Percentiles rank a stretch among this genome's conserved stretches.
These are phyloP conservation scores for Trametes punicea DNA, from an alignment of 768 basidiomycete genomes.

Conservation along the genomic window DNA sequence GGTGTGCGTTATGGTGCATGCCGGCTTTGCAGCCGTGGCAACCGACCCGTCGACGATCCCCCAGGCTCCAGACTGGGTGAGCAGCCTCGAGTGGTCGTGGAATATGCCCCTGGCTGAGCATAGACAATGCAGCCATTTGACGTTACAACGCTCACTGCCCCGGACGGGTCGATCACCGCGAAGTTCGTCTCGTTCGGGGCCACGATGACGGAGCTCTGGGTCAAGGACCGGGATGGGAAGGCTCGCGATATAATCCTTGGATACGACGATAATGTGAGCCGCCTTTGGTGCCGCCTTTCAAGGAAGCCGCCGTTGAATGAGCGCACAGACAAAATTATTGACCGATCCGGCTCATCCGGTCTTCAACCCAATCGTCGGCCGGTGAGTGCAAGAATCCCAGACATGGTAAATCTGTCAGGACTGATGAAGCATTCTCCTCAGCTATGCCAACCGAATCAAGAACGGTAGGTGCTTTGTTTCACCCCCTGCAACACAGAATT, in stretches of 20 bases:
- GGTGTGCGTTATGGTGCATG: neutral
- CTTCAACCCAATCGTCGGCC: slow-evolving; percentile 33
- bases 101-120: neutral
- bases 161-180: slow-evolving; percentile 55
- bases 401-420: no score
- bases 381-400: slow-evolving; percentile 4
- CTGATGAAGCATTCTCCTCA: slow-evolving; percentile 31
- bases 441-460: slow-evolving; percentile 53
- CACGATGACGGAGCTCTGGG: slow-evolving; percentile 53
- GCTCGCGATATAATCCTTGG: slow-evolving; percentile 53
- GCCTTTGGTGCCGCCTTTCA: neutral
- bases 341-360: slow-evolving; percentile 48
- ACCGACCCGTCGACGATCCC: neutral
- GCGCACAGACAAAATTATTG: slow-evolving; percentile 36
- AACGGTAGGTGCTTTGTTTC: slow-evolving; percentile 34
- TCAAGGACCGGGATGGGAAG: slow-evolving; percentile 48
- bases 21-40: neutral
- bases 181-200: slow-evolving; percentile 57
- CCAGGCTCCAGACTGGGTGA: slow-evolving; percentile 14
- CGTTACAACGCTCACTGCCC: slow-evolving; percentile 43
- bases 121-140: slow-evolving; percentile 41
- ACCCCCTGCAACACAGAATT: neutral
- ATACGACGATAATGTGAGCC: slow-evolving; percentile 50
- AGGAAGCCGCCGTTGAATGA: neutral
- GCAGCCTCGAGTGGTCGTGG: neutral